These are phyloP conservation scores for Mycena crocata DNA, from an alignment of 768 basidiomycete species.

Conservation along the genomic window DNA sequence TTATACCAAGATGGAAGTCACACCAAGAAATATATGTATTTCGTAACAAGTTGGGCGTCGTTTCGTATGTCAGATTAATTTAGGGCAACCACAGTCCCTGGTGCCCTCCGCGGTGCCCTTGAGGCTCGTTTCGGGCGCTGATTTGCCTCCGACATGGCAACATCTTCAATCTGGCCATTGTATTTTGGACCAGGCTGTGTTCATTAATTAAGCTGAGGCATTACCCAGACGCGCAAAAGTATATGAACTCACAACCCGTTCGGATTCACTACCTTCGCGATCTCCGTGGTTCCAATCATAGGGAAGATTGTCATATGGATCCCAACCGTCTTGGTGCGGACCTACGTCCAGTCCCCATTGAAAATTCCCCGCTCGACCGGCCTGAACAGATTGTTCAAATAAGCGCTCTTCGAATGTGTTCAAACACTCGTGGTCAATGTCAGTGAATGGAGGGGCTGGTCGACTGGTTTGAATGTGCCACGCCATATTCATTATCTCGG, in stretches of 20 bases:
- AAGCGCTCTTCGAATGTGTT: background rate
- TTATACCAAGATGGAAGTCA: too few relatives aligned
- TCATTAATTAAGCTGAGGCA: too few relatives aligned
- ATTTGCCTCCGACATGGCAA: background rate
- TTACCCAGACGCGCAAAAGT: background rate
- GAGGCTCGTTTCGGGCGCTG: background rate
- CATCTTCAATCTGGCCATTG: background rate
- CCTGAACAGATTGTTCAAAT: slow-evolving; percentile 24
- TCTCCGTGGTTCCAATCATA: slow-evolving; percentile 28
- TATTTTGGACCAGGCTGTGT: background rate
- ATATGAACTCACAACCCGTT: background rate
- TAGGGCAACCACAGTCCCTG: too few relatives aligned
- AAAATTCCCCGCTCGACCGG: slow-evolving; percentile 36
- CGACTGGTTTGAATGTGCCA: slow-evolving; percentile 3
- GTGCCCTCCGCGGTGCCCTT: background rate
- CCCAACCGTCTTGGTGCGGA: slow-evolving; percentile 37
- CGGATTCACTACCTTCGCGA: slow-evolving; percentile 5
- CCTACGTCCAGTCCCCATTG: slow-evolving; percentile 43
- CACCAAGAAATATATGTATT: too few relatives aligned
- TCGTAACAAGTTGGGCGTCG: too few relatives aligned
- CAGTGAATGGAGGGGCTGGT: background rate
- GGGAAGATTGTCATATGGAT: slow-evolving; percentile 26
- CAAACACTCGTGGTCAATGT: slow-evolving; percentile 8
- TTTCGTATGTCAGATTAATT: too few relatives aligned
- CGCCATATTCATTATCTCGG: slow-evolving; percentile 1